Evolutionary conservation across 371 early-diverging fungal species (phyloP).

Genomic region (Fennellomyces sp.): DNA sequence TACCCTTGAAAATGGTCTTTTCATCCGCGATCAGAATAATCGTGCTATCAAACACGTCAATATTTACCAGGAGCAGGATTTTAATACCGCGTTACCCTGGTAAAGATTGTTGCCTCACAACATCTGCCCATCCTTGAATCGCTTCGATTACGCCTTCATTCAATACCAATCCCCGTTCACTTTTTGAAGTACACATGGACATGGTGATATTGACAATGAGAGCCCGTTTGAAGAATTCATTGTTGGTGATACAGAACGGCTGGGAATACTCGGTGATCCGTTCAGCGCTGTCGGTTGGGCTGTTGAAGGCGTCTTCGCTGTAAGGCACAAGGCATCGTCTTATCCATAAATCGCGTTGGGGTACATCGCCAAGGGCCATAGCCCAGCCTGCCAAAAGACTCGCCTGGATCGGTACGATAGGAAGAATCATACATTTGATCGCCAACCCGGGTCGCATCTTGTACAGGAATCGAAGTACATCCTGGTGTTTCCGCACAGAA

Average conservation of each 20-base stretch:
- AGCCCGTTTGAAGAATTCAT: slow-evolving; percentile 12
- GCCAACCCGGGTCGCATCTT: slow-evolving; percentile 7
- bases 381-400: slow-evolving; percentile 9
- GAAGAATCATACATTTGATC: slow-evolving; percentile 4
- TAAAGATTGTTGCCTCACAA: background rate
- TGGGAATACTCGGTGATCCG: background rate
- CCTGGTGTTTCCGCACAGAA: background rate
- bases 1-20: slow-evolving; percentile 6
- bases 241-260: slow-evolving; percentile 12
- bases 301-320: slow-evolving; percentile 2
- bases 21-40: slow-evolving; percentile 13
- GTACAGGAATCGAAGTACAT: slow-evolving; percentile 14
- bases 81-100: background rate
- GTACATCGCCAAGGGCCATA: background rate
- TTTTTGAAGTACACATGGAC: background rate
- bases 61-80: background rate
- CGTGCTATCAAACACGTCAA: slow-evolving; percentile 3
- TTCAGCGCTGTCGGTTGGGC: background rate
- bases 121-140: slow-evolving; percentile 11
- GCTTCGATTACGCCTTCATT: slow-evolving; percentile 1
- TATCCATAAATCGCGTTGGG: slow-evolving; percentile 3
- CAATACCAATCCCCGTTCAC: slow-evolving; percentile 5
- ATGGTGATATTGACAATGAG: slow-evolving; percentile 9
- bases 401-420: slow-evolving; percentile 10
- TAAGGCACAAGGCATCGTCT: slow-evolving; percentile 5